phyloP scores from a whole-genome alignment of 768 basidiomycete genomes.

The Leucocoprinus birnbaumii region DNA sequence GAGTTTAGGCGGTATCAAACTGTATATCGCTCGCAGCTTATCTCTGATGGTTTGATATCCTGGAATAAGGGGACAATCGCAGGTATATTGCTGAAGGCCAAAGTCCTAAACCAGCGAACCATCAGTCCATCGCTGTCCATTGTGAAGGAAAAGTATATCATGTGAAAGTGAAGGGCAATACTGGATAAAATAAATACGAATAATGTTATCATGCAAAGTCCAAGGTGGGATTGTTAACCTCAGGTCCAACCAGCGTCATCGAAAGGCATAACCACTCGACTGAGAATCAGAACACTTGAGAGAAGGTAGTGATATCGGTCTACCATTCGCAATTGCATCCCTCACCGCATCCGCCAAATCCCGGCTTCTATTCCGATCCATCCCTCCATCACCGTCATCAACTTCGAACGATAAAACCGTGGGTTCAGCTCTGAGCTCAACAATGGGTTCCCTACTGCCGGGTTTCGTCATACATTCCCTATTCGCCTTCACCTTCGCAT shows the following conservation, averaged over 20 bases:
- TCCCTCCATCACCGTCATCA: conserved; percentile 25
- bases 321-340: conserved; percentile 2
- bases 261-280: conserved; percentile 9
- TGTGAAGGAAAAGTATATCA: too few species aligned
- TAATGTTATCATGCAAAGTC: not conserved
- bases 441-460: not conserved
- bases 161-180: not conserved
- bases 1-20: too few species aligned
- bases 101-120: too few species aligned
- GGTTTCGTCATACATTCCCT: not conserved
- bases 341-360: conserved; percentile 27
- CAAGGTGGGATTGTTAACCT: not conserved
- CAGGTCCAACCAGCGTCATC: not conserved
- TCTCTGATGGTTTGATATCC: too few species aligned
- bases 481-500: not conserved
- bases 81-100: too few species aligned
- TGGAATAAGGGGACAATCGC: too few species aligned
- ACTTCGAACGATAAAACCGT: conserved; percentile 24
- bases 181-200: not conserved
- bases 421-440: conserved; percentile 2
- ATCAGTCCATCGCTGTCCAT: too few species aligned
- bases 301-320: not conserved
- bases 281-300: conserved; percentile 12
- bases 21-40: too few species aligned
- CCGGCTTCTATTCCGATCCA: conserved; percentile 36